Base-by-base conservation (phyloP, 2,329 filamentous ascomycete species). In the Neodidymelliopsis sp. region DNA sequence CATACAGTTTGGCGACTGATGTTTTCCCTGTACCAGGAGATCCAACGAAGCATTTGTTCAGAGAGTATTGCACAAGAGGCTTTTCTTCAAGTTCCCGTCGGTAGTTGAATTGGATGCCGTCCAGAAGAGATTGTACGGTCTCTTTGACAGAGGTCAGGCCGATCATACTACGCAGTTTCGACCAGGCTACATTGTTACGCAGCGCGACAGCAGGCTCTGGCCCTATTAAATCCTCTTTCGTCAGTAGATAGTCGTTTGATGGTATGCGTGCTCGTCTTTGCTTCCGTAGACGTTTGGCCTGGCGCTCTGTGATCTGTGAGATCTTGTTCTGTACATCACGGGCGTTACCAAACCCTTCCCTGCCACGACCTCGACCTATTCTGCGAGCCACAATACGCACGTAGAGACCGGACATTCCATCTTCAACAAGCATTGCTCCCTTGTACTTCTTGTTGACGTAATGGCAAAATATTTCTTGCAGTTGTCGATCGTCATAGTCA, bases 21-120 rank as follows among this genome's bases (percentile, higher is more conserved):
- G 89, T 91, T 60, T 91, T 92, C 0, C 89, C 88, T 0, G 89
- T 92, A 0, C 89, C 89, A 0, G 89, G 89, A 1, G 79, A 81
- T 0, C 89, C 89, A 0, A 91, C 64, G 45, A 92, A 90, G 2
- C 90, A 82, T 6, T 80, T 77, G 65, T 91, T 91, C 0, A 91
- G 75, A 0, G 79, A 83, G 40, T 84, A 84, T 42, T 85, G 72
- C 0, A 91, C 73, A 0, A 79, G 65, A 0, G 80, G 77, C 62
- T 86, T 74, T 57, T 90, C 87, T 0, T 74, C 59, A 0, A 91
- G 70, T 60, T 91, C 89, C 0, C 86, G 75, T 4, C 79, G 57
- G 49, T 89, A 91, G 62, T 91, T 91, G 2, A 75, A 74, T 43
- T 80, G 73, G 12, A 90, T 76, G 0, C 77, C 81, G 54, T 86